Evolutionary conservation across 2,329 filamentous ascomycete genomes (phyloP).

Genomic region (Cryoendolithus antarcticus): DNA sequence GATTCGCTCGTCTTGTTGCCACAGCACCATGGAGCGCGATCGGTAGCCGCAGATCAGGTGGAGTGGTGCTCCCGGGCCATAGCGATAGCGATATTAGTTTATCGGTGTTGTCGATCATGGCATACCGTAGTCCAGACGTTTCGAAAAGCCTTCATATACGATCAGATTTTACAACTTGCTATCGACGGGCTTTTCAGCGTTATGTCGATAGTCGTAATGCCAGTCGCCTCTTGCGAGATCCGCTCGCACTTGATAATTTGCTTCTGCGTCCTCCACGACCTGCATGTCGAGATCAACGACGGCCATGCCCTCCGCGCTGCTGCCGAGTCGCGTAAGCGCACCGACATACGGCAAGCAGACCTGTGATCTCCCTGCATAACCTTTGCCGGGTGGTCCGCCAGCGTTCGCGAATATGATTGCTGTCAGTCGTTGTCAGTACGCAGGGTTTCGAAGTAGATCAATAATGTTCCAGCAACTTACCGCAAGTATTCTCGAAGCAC

Average conservation of each 20-base stretch:
- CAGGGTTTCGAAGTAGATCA: too few relatives aligned
- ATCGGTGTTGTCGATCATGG: too few relatives aligned
- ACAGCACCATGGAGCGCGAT: too few relatives aligned
- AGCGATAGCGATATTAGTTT: too few relatives aligned
- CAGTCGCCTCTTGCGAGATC: conserved; percentile 27
- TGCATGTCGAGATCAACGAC: conserved; percentile 45
- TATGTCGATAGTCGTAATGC: conserved; percentile 27
- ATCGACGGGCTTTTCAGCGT: conserved; percentile 3
- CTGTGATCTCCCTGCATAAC: conserved; percentile 53
- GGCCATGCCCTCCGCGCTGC: conserved; percentile 38
- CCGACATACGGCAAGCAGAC: conserved; percentile 58
- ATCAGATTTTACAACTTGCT: too few relatives aligned
- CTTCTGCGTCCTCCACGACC: conserved; percentile 54
- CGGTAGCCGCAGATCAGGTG: too few relatives aligned
- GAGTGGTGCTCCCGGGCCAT: too few relatives aligned
- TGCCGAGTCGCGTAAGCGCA: conserved; percentile 45
- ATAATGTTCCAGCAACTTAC: too few relatives aligned
- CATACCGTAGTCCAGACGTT: too few relatives aligned
- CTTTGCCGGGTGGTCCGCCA: conserved; percentile 45
- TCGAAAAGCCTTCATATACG: too few relatives aligned
- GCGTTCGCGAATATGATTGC: conserved; percentile 60
- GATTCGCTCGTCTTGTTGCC: too few relatives aligned
- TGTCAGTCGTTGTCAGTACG: conserved; percentile 8
- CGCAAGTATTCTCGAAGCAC: conserved; percentile 61
- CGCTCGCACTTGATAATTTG: conserved; percentile 42